Percentiles rank a stretch among this genome's conserved stretches.
Evolutionary conservation across 441 rosid species (phyloP).

Genomic region (Arabidopsis hybrid): DNA sequence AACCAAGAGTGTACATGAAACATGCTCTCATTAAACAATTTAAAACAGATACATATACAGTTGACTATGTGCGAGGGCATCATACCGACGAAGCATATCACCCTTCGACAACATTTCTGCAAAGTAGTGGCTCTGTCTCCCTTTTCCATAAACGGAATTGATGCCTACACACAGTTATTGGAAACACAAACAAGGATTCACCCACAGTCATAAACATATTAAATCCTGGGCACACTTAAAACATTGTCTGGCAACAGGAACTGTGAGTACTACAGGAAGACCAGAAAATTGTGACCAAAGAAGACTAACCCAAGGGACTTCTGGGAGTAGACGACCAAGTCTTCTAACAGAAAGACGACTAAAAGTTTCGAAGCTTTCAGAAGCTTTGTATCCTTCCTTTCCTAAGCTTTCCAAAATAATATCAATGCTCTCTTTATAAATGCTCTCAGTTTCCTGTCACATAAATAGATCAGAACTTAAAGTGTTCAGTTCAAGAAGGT

Average conservation of each 20-base stretch:
- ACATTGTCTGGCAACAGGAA: not conserved
- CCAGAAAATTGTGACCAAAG: not conserved
- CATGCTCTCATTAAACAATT: not conserved
- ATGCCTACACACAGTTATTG: conserved; percentile 41
- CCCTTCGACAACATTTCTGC: conserved; percentile 68
- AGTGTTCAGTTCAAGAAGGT: not conserved
- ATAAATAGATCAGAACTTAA: not conserved
- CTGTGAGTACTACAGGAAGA: not conserved
- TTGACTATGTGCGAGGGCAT: not conserved
- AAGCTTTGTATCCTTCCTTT: conserved; percentile 47
- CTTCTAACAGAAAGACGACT: conserved; percentile 68
- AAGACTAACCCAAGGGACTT: conserved; percentile 77
- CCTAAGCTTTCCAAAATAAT: conserved; percentile 58
- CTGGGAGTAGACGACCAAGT: conserved; percentile 87
- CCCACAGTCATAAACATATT: not conserved
- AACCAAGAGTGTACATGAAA: conserved; percentile 25
- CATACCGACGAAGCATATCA: conserved; percentile 77
- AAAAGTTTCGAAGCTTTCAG: conserved; percentile 57
- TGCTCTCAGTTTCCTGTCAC: conserved; percentile 68
- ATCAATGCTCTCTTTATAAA: conserved; percentile 52
- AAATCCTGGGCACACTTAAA: not conserved
- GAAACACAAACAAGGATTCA: not conserved
- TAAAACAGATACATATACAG: not conserved
- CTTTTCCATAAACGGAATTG: conserved; percentile 78
- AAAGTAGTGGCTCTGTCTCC: conserved; percentile 62